These are phyloP conservation scores for Epichloe baconii DNA, from an alignment of 2,329 filamentous ascomycete species.

Conservation along the genomic window DNA sequence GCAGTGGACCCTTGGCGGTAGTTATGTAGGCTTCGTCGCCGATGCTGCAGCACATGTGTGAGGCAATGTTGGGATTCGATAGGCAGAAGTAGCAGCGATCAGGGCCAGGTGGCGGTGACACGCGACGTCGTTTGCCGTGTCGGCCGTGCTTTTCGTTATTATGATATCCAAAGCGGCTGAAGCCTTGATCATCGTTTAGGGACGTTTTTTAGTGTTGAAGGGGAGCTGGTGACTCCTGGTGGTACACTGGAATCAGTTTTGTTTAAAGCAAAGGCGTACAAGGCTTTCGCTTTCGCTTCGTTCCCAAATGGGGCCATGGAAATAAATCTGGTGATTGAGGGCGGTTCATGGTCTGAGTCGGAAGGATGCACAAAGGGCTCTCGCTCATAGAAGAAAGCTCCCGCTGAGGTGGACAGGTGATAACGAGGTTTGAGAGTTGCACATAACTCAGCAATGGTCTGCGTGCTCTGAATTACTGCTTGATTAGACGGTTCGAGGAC, in stretches of 20 bases:
- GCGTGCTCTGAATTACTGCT: conserved; percentile 40
- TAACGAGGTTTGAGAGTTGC: conserved; percentile 77
- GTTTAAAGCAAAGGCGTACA: conserved; percentile 68
- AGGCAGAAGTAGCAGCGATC: conserved; percentile 92
- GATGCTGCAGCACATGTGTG: conserved; percentile 82
- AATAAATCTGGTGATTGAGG: conserved; percentile 72
- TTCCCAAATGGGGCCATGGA: conserved; percentile 74
- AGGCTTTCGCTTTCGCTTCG: conserved; percentile 59
- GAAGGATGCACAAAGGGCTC: conserved; percentile 75
- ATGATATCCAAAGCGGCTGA: conserved; percentile 39
- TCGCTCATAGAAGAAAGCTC: conserved; percentile 66
- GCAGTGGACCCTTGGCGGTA: conserved; percentile 80
- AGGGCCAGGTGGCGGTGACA: conserved; percentile 51
- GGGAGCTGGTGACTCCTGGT: conserved; percentile 60
- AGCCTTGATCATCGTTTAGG: conserved; percentile 29
- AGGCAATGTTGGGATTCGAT: conserved; percentile 69
- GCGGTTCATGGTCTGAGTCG: conserved; percentile 32
- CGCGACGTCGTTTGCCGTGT: conserved; percentile 31
- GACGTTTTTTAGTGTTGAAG: conserved; percentile 51
- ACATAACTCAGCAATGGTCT: conserved; percentile 66
- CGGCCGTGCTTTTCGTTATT: conserved; percentile 30
- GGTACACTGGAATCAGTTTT: conserved; percentile 52
- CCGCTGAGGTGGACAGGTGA: conserved; percentile 62
- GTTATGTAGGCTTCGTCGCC: conserved; percentile 81
- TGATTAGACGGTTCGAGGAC: conserved; percentile 39